A percentile compares a stretch with the other conserved stretches of the same genome.
phyloP scores from a whole-genome alignment of 108 stramenopile genomes.

The Pseudonitzschia multistriata region DNA sequence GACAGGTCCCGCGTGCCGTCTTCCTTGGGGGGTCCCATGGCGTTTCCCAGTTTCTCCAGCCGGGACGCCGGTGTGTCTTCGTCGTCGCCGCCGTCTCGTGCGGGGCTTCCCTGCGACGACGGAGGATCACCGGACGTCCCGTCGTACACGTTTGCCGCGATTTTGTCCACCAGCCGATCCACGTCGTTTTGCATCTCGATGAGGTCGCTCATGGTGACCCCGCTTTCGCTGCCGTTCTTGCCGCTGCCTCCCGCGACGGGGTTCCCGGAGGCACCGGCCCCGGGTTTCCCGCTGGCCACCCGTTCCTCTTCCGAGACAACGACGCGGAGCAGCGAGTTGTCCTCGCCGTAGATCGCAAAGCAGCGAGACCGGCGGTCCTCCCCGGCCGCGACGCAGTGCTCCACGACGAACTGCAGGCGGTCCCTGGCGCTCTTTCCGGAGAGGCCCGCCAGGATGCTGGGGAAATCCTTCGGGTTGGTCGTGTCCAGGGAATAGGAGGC shows the following conservation, averaged over 20 bases:
- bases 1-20: constrained; percentile 29
- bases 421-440: constrained; percentile 17
- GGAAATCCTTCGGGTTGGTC: constrained; percentile 27
- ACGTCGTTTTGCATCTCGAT: constrained; percentile 49
- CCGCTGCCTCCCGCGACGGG: background rate
- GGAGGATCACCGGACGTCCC: background rate
- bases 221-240: constrained; percentile 8
- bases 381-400: constrained; percentile 67
- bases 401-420: constrained; percentile 45
- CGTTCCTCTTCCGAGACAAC: constrained; percentile 46
- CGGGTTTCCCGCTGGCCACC: background rate
- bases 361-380: constrained; percentile 58
- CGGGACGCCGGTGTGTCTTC: background rate
- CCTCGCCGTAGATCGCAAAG: constrained; percentile 56
- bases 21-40: constrained; percentile 19
- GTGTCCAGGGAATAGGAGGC: constrained; percentile 52
- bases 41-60: constrained; percentile 31
- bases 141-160: constrained; percentile 25
- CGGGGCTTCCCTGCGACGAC: background rate
- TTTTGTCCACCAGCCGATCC: constrained; percentile 47
- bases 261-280: background rate
- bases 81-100: background rate
- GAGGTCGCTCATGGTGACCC: constrained; percentile 36
- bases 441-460: constrained; percentile 28
- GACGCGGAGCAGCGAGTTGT: constrained; percentile 41